Evolutionary conservation across 2,329 filamentous ascomycete genomes (phyloP).

Genomic region (Zopfia rhizophila): DNA sequence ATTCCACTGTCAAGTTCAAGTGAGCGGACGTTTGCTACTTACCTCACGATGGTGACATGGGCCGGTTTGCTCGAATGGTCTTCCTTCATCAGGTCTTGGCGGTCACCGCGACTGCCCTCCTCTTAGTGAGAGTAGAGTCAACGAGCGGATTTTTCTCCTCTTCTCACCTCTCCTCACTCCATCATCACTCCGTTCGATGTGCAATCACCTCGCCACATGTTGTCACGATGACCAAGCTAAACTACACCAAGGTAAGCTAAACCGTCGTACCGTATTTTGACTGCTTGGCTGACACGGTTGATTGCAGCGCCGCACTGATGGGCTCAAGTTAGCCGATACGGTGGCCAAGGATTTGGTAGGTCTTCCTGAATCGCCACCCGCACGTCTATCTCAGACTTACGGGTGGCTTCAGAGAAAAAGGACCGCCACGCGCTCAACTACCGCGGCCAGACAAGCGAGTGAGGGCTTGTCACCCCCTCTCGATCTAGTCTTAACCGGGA

Average conservation of each 20-base stretch:
- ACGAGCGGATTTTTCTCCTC: background rate
- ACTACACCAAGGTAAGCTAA: slow-evolving; percentile 51
- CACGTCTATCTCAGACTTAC: background rate
- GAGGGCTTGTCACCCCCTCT: slow-evolving; percentile 48
- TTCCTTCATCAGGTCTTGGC: too few relatives aligned
- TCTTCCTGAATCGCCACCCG: slow-evolving; percentile 28
- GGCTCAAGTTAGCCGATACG: slow-evolving; percentile 57
- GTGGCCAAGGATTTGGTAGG: slow-evolving; percentile 59
- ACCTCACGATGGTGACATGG: too few relatives aligned
- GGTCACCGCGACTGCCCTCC: background rate
- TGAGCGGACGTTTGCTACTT: too few relatives aligned
- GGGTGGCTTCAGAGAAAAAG: slow-evolving; percentile 3
- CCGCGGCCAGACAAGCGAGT: slow-evolving; percentile 4
- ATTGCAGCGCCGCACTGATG: slow-evolving; percentile 57
- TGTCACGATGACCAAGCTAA: slow-evolving; percentile 44
- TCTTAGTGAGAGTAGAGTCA: background rate
- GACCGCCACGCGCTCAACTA: slow-evolving; percentile 1
- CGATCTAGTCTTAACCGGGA: slow-evolving; percentile 59
- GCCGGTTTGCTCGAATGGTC: too few relatives aligned
- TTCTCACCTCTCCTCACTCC: background rate
- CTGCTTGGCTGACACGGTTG: slow-evolving; percentile 21
- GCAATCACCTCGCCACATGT: background rate
- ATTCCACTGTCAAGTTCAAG: background rate
- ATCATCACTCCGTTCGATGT: background rate
- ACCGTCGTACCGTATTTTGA: background rate